phyloP scores from a whole-genome alignment of 495 filamentous ascomycete genomes.

The Aspergillus taichungensis region DNA sequence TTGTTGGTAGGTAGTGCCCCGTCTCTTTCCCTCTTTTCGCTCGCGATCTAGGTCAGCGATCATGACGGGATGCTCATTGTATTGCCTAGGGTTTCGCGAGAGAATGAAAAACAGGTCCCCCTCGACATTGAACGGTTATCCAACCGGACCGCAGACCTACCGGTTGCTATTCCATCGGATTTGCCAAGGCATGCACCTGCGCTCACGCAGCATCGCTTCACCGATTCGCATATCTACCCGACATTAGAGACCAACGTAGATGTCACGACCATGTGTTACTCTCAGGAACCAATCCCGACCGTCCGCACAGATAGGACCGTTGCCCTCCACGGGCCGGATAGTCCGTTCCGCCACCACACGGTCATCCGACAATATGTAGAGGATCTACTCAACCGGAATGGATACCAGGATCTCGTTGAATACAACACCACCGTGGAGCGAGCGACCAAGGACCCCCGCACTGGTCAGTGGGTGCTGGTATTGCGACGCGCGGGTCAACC shows the following conservation, averaged over 20 bases:
- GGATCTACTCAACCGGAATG: slow-evolving; percentile 25
- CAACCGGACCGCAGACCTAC: slow-evolving; percentile 38
- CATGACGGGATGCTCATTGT: too few species aligned
- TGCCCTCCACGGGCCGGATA: slow-evolving; percentile 25
- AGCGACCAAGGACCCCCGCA: slow-evolving; percentile 21
- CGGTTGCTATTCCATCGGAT: slow-evolving; percentile 34
- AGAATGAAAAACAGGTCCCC: slow-evolving; percentile 18
- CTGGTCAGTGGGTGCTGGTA: slow-evolving; percentile 27
- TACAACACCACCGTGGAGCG: slow-evolving; percentile 36
- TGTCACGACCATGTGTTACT: slow-evolving; percentile 31
- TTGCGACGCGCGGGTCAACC: slow-evolving; percentile 22
- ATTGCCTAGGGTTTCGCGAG: slow-evolving; percentile 32
- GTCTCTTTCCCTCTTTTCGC: too few species aligned
- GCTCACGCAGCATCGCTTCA: slow-evolving; percentile 35
- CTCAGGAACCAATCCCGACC: slow-evolving; percentile 26
- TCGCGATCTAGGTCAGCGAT: too few species aligned
- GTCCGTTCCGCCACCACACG: slow-evolving; percentile 30
- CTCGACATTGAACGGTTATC: slow-evolving; percentile 35
- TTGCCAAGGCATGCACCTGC: slow-evolving; percentile 40
- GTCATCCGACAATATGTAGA: slow-evolving; percentile 34
- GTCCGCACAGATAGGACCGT: slow-evolving; percentile 29
- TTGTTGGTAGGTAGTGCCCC: slow-evolving; percentile 37
- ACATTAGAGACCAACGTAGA: slow-evolving; percentile 34
- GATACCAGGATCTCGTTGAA: slow-evolving; percentile 26
- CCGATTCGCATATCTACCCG: slow-evolving; percentile 36